Base-by-base conservation (phyloP, 2,329 filamentous ascomycete genomes). In the Lecanicillium sp. region DNA sequence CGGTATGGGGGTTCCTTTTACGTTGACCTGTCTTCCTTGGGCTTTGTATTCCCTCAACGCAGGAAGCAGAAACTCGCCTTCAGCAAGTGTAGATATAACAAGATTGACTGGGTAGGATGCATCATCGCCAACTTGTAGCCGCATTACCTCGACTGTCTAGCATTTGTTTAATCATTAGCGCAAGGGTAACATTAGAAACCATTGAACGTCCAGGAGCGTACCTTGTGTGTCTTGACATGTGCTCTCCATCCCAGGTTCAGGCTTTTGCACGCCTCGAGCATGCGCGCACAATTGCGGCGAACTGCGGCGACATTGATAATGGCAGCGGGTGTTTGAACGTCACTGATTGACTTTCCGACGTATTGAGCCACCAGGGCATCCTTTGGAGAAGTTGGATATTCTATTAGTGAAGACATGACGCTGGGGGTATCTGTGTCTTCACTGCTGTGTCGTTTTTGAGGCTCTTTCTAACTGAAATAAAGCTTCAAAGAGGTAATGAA, bases 171-270 rank as follows among this genome's bases (percentile, higher is more conserved):
- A 25, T 36, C n/a, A 27, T 37, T 25, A 33, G 39, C n/a, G n/a
- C 7, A 9, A 11, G 12, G n/a, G n/a, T 20, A 28, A n/a, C 17
- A 12, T 29, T 17, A 18, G 6, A 12, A 5, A n/a, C 4, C n/a
- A 17, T 16, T 15, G 9, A 4, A 4, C 9, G 6, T 4, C 14
- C 13, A 4, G 8, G 22, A 4, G 18, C 51, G 40, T 59, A 81
- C 82, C 66, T 92, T 92, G 58, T 92, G 85, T 16, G 83, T 88
- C 62, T 92, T 92, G 43, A 90, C 77, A 56, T 92, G 85, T 2
- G 82, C 80, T 42, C 85, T 68, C 65, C 86, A 90, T 6, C 70
- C 71, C 17, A 89, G 66, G 0, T 70, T 65, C 12, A 89, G 60
- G 35, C 62, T 60, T 29, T 70, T 56, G 12, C 73, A 71, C 1